Evolutionary conservation across 148 eudicot genomes (phyloP), one percentile per base, ranked within the genome.

Genomic region (Nepenthes gracilis): DNA sequence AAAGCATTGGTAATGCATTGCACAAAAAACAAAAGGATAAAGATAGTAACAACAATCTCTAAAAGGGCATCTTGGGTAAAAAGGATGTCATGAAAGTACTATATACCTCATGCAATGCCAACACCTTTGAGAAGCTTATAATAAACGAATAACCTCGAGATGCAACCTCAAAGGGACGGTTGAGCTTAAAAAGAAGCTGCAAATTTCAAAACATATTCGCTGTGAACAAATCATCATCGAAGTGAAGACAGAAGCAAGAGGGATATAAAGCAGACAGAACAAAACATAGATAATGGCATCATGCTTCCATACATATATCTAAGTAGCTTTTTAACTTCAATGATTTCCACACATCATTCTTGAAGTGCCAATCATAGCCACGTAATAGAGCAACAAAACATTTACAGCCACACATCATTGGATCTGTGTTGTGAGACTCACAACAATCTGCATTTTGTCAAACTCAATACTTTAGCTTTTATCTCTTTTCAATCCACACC

Each of bases 101-200:
- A 23, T 56, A 54, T 77, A 90, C 98, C 98, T 92, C 98, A 62
- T 84, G 85, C 62, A 75, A 47, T 47, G 79, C 77, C 78, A 92
- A 52, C 60, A 82, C 83, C 78, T 76, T 85, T 60, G 98, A 88
- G 74, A 92, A 92, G 83, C 86, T 76, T 60, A 92, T 83, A 57
- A 92, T 69, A 71, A 92, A 92, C 40, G 96, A 74, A 70, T 85
- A 82, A 51, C 98, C 98, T 61, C 91, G 77, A 48, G 96, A 85
- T 49, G 96, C 96, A 66, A 88, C 98, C 78, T 92, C 98, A 71
- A 80, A 92, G 33, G 96, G 86, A 60, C 98, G 98, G 74, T 75
- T 80, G 67, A 92, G 75, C 78, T 85, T 83, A 70, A 85, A 85
- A 66, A 92, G 77, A 38, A 92, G 85, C 98, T 92, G 84, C 75